Evolutionary conservation across 2,329 filamentous ascomycete genomes (phyloP).

Genomic region (Lecanicillium sp.): DNA sequence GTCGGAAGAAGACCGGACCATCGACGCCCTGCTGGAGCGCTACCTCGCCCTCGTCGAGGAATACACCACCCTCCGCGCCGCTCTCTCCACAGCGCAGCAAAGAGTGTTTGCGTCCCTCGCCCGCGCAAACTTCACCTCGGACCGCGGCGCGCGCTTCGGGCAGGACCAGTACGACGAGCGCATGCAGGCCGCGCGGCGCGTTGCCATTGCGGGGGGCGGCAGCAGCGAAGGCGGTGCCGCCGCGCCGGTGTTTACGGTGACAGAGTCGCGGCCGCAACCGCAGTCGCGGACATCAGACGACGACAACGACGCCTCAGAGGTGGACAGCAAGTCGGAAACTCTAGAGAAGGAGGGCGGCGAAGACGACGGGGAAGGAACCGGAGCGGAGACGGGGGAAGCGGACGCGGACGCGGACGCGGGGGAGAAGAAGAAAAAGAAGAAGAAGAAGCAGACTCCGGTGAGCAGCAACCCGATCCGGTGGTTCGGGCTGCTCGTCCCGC

Average conservation of each 20-base stretch:
- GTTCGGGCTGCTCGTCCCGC: constrained; percentile 51
- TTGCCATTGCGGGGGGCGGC: constrained; percentile 24
- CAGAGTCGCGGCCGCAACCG: no score
- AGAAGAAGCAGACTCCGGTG: background rate
- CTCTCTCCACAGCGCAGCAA: constrained; percentile 49
- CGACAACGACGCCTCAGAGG: background rate
- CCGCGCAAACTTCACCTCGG: constrained; percentile 69
- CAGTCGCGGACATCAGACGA: constrained; percentile 8
- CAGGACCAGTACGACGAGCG: constrained; percentile 66
- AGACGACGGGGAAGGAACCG: background rate
- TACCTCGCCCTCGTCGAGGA: constrained; percentile 62
- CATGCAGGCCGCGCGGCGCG: constrained; percentile 55
- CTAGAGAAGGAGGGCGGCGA: constrained; percentile 10
- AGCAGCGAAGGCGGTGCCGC: constrained; percentile 13
- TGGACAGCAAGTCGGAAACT: constrained; percentile 8
- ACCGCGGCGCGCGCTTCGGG: constrained; percentile 58
- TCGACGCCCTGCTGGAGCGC: constrained; percentile 58
- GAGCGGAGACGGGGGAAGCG: background rate
- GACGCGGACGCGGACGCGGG: constrained; percentile 17
- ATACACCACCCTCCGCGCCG: constrained; percentile 54
- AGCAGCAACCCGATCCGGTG: constrained; percentile 50
- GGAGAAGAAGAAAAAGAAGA: constrained; percentile 15
- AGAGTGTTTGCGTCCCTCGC: constrained; percentile 56
- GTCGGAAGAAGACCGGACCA: constrained; percentile 25
- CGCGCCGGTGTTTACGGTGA: constrained; percentile 19